Conservation (phyloP, 495 filamentous ascomycete genomes). For the Rusavskia elegans region DNA sequence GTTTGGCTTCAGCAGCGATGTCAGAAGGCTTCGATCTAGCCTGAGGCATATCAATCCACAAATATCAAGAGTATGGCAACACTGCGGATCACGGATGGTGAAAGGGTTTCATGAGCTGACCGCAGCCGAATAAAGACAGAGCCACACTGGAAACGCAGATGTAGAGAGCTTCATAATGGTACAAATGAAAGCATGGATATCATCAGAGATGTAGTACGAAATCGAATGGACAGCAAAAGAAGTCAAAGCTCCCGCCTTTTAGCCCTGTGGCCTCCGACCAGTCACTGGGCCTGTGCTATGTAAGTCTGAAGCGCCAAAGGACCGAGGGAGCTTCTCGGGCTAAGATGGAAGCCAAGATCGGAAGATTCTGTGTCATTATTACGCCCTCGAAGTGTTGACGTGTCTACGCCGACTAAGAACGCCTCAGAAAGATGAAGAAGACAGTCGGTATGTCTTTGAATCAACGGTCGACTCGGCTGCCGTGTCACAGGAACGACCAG, state of each 20-base stretch:
- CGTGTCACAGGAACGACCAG: background rate
- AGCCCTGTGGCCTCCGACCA: background rate
- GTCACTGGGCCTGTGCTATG: background rate
- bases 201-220: background rate
- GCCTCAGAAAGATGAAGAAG: background rate
- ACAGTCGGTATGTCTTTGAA: background rate
- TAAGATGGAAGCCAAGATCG: background rate
- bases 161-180: background rate
- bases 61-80: background rate
- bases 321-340: background rate
- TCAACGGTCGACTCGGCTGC: background rate
- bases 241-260: background rate
- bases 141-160: background rate
- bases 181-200: background rate
- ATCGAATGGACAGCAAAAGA: background rate
- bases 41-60: constrained; percentile 32
- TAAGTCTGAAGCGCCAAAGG: background rate
- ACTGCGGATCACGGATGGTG: background rate
- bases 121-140: background rate
- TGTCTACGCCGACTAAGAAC: background rate
- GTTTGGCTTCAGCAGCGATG: constrained; percentile 53
- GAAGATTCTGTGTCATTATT: background rate
- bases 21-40: constrained; percentile 51
- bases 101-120: background rate
- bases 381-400: background rate